phyloP scores from a whole-genome alignment of 2,329 filamentous ascomycete species.

The Neonectria neomacrospora region DNA sequence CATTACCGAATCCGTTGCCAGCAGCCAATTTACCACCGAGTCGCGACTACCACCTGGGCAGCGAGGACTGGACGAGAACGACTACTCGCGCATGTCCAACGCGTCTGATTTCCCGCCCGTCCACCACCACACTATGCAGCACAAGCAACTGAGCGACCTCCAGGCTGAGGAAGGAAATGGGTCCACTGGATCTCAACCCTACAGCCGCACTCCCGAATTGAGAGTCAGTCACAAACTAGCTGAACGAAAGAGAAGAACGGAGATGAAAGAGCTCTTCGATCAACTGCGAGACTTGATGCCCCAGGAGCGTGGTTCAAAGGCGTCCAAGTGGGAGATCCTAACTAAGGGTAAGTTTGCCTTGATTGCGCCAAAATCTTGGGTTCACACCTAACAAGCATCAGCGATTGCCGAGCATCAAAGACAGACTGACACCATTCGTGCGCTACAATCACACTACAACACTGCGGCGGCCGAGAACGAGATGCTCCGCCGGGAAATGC shows the following conservation, averaged over 20 bases:
- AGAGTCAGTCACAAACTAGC: slow-evolving; percentile 87
- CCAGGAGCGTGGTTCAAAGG: slow-evolving; percentile 83
- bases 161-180: slow-evolving; percentile 66
- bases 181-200: slow-evolving; percentile 72
- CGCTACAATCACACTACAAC: slow-evolving; percentile 58
- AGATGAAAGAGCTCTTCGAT: slow-evolving; percentile 91
- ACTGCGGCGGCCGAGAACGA: slow-evolving; percentile 58
- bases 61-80: slow-evolving; percentile 74
- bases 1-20: slow-evolving; percentile 80
- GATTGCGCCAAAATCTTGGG: background rate
- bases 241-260: slow-evolving; percentile 83
- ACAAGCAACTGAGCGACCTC: slow-evolving; percentile 75
- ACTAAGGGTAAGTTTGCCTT: slow-evolving; percentile 75
- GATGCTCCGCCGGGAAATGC: slow-evolving; percentile 61
- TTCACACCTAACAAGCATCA: slow-evolving; percentile 44
- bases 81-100: slow-evolving; percentile 62
- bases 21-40: slow-evolving; percentile 81
- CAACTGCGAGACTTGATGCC: slow-evolving; percentile 82
- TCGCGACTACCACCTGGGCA: slow-evolving; percentile 78
- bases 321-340: slow-evolving; percentile 89
- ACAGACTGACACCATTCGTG: slow-evolving; percentile 61
- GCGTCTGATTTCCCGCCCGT: slow-evolving; percentile 68
- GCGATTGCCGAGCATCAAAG: slow-evolving; percentile 71
- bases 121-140: slow-evolving; percentile 82
- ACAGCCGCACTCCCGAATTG: slow-evolving; percentile 84